phyloP scores from a whole-genome alignment of 192 early-diverging fungal species.

The Umbelopsis isabellina region DNA sequence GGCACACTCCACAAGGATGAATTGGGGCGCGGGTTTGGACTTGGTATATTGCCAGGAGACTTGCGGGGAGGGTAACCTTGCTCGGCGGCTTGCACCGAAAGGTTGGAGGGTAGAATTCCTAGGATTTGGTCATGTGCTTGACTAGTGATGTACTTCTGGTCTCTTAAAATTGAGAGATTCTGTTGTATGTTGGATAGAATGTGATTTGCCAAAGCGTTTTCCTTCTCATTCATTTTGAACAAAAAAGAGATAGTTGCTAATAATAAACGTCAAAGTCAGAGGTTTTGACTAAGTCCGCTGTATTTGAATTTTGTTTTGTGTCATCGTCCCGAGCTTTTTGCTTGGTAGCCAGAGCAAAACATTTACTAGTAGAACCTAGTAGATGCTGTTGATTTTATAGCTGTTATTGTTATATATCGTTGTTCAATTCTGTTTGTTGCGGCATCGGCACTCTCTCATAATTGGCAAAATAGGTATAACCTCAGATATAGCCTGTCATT shows the following conservation, averaged over 20 bases:
- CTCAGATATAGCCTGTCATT: too few species aligned
- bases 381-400: too few species aligned
- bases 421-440: too few species aligned
- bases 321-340: too few species aligned
- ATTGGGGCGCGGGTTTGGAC: slow-evolving; percentile 4
- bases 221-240: slow-evolving; percentile 24
- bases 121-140: slow-evolving; percentile 35
- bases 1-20: not conserved
- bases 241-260: not conserved
- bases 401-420: too few species aligned
- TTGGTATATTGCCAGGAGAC: slow-evolving; percentile 20
- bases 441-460: too few species aligned
- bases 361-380: too few species aligned
- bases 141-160: slow-evolving; percentile 22
- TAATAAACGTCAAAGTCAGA: not conserved
- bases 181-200: slow-evolving; percentile 31
- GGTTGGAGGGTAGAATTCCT: slow-evolving; percentile 19
- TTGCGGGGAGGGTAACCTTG: slow-evolving; percentile 32
- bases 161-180: slow-evolving; percentile 30
- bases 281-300: too few species aligned
- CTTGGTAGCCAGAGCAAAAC: too few species aligned
- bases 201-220: slow-evolving; percentile 24
- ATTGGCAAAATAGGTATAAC: too few species aligned
- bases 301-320: too few species aligned
- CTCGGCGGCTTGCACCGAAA: not conserved